phyloP scores from a whole-genome alignment of 2,329 filamentous ascomycete genomes.

The Aureobasidium subglaciale region DNA sequence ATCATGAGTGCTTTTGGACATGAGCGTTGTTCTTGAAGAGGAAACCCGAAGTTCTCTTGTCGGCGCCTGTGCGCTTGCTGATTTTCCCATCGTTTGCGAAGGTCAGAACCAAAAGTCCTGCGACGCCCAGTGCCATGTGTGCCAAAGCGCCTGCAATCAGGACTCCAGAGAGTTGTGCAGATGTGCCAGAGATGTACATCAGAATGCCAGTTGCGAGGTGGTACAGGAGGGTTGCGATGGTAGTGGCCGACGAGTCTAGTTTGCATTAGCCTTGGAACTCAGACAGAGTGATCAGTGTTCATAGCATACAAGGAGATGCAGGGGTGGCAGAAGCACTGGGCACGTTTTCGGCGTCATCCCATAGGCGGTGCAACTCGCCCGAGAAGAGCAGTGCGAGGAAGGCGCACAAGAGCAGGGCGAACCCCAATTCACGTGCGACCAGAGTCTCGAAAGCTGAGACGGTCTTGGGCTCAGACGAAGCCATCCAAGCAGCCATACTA shows the following conservation, averaged over 20 bases:
- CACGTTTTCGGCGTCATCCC: constrained; percentile 1
- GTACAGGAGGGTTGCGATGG: constrained; percentile 60
- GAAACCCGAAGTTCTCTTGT: constrained; percentile 58
- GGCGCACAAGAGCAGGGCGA: constrained; percentile 57
- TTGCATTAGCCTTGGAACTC: neutral
- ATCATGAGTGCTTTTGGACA: constrained; percentile 37
- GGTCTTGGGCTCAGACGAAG: constrained; percentile 53
- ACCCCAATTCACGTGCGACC: constrained; percentile 41
- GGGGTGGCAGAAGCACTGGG: neutral
- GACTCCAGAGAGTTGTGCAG: constrained; percentile 46
- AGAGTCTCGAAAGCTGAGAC: constrained; percentile 23
- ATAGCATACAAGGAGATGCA: constrained; percentile 6
- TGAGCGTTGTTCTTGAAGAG: constrained; percentile 56
- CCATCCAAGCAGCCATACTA: constrained; percentile 51
- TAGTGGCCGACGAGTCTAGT: constrained; percentile 50
- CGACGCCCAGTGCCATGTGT: constrained; percentile 42
- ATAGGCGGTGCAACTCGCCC: constrained; percentile 33
- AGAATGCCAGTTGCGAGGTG: constrained; percentile 56
- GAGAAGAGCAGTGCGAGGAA: constrained; percentile 58
- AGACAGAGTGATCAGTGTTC: too few relatives aligned
- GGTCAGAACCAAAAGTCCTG: constrained; percentile 58
- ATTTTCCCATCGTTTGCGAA: constrained; percentile 52
- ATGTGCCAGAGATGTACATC: constrained; percentile 57
- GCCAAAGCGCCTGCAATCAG: constrained; percentile 51
- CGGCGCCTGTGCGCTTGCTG: constrained; percentile 54